Base-by-base conservation (phyloP, 345 rosid species). In the Eucalyptus lansdowneana region DNA sequence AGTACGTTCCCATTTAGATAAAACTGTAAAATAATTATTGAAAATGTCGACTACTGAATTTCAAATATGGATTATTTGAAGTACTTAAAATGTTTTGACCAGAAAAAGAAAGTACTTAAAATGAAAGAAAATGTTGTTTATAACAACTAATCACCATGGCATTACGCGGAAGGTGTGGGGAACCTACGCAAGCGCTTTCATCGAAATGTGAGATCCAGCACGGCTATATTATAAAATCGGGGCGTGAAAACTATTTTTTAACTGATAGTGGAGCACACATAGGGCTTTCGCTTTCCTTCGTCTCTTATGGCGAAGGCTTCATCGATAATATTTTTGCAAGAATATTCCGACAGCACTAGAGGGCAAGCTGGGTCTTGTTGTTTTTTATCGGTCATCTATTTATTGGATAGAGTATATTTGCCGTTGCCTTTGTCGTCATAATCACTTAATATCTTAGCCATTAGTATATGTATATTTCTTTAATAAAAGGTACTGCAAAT, bases 91-190 rank as follows among this genome's bases (percentile, higher is more conserved):
- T 7, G 6, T 11, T 54, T 9, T 56, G 27, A 56, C 3, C 5
- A 25, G 29, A 27, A 53, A 53, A 53, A 53, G 4, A 53, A 56
- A 24, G 14, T 11, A 60, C 7, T 60, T 1, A 60, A 60, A 60
- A 60, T 60, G 4, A 60, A 3, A 27, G 8, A 25, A 58, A 60
- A 60, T 27, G 8, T 12, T 22, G 62, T 24, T 60, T 24, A 56
- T 54, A 9, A 54, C 0, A 21, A 54, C 0, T 22, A 1, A 22
- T 56, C 0, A 0, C 6, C 3, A 0, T 0, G 0, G 12, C 13
- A 56, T 56, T 22, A 56, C 1, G 62, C 62, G 6, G 6, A 9
- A 22, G 6, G 62, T 22, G 62, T 0, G 3, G 0, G 67, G n/a
- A 58, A 11, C 14, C 67, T 25, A 5, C 0, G 4, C 15, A 25